Evolutionary conservation across 1,284 basidiomycete genomes (phyloP).

Genomic region (Anthracocystis walkeri): DNA sequence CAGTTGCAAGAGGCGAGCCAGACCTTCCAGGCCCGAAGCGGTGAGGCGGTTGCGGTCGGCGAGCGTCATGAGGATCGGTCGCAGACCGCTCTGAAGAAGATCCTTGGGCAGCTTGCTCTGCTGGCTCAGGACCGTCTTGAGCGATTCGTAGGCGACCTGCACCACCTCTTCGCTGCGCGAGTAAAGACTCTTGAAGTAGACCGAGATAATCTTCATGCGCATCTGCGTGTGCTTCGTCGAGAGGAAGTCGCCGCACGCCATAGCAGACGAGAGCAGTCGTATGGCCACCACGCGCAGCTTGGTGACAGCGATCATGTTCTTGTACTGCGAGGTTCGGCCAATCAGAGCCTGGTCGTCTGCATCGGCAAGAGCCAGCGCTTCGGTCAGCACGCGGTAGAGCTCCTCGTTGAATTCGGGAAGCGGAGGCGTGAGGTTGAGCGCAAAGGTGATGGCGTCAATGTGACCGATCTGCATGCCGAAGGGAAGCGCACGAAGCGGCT

Average conservation of each 20-base stretch:
- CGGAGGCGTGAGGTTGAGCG: conserved; percentile 81
- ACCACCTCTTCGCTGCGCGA: conserved; percentile 93
- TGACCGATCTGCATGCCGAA: conserved; percentile 97
- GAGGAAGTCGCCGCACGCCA: conserved; percentile 89
- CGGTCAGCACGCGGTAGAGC: conserved; percentile 89
- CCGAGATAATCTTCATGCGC: conserved; percentile 84
- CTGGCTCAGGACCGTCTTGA: conserved; percentile 85
- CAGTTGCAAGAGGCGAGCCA: conserved; percentile 93
- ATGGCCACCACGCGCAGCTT: conserved; percentile 96
- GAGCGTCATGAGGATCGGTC: conserved; percentile 97
- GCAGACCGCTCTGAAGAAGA: conserved; percentile 90
- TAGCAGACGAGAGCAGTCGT: conserved; percentile 89
- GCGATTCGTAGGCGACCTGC: conserved; percentile 92
- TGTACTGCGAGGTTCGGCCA: conserved; percentile 79
- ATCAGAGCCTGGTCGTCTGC: conserved; percentile 89
- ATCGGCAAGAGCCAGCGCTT: conserved; percentile 93
- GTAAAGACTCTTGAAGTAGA: conserved; percentile 99
- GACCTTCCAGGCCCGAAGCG: conserved; percentile 89
- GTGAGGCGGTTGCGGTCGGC: conserved; percentile 95
- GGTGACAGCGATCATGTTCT: conserved; percentile 84
- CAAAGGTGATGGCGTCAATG: conserved; percentile 96
- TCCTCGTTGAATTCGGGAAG: conserved; percentile 92
- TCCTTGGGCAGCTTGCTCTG: conserved; percentile 95
- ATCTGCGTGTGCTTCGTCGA: conserved; percentile 63
- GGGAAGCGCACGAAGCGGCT: conserved; percentile 94